Conservation (phyloP, 2,329 filamentous ascomycete species). For the Hypoxylon sp. region DNA sequence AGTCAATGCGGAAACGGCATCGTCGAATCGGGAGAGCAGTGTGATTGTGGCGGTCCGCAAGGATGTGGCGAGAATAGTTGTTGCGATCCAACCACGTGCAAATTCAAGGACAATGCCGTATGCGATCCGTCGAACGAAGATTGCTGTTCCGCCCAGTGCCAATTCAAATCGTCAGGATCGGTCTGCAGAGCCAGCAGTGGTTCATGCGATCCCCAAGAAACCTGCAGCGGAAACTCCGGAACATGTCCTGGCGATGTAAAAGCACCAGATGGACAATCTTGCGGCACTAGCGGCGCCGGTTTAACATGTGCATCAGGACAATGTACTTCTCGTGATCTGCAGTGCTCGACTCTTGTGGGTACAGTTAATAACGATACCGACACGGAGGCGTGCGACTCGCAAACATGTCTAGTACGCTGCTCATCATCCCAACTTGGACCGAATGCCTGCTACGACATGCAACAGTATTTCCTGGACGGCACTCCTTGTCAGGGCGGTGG, state of each 20-base stretch:
- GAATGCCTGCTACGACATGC: slow-evolving; percentile 75
- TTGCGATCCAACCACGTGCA: slow-evolving; percentile 88
- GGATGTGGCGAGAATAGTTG: slow-evolving; percentile 80
- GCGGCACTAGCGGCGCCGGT: slow-evolving; percentile 68
- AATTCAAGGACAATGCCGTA: slow-evolving; percentile 76
- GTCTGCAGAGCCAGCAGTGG: slow-evolving; percentile 85
- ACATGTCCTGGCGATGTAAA: slow-evolving; percentile 78
- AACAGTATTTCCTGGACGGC: slow-evolving; percentile 94
- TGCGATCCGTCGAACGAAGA: slow-evolving; percentile 86
- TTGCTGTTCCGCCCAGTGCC: slow-evolving; percentile 75
- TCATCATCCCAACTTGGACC: slow-evolving; percentile 71
- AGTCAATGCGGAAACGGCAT: slow-evolving; percentile 96
- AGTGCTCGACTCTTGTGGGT: slow-evolving; percentile 87
- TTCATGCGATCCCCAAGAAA: slow-evolving; percentile 84
- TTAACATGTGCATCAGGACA: slow-evolving; percentile 89
- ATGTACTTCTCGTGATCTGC: slow-evolving; percentile 89
- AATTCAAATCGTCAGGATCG: slow-evolving; percentile 71
- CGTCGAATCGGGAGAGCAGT: slow-evolving; percentile 92
- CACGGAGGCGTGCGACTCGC: slow-evolving; percentile 78
- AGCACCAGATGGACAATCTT: slow-evolving; percentile 73
- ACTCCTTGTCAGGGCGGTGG: slow-evolving; percentile 85
- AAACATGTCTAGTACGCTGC: slow-evolving; percentile 81
- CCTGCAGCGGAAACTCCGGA: slow-evolving; percentile 75
- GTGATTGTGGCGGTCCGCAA: slow-evolving; percentile 84
- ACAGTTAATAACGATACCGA: slow-evolving; percentile 76